Conservation (phyloP, 2,329 filamentous ascomycete species). For the Rhinocladiella mackenziei region DNA sequence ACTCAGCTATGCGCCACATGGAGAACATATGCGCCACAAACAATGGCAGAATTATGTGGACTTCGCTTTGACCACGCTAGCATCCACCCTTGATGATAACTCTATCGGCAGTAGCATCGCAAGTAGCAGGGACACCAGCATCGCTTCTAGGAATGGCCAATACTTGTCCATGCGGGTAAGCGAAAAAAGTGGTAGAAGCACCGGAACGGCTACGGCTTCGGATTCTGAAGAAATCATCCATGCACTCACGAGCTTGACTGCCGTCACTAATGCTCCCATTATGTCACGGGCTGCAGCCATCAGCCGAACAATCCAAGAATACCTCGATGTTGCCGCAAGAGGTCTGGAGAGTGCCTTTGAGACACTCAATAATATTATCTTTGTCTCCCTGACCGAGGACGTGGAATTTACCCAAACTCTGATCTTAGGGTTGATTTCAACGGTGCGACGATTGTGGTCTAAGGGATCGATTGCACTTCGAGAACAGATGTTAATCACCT, state of each 20-base stretch:
- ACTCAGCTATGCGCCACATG: constrained; percentile 68
- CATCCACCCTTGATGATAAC: constrained; percentile 14
- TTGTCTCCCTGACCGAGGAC: constrained; percentile 64
- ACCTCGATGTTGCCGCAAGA: constrained; percentile 13
- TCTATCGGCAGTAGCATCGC: neutral
- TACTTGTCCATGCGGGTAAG: constrained; percentile 20
- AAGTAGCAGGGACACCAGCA: constrained; percentile 34
- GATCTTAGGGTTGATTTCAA: constrained; percentile 60
- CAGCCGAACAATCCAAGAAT: constrained; percentile 15
- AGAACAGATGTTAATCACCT: constrained; percentile 71
- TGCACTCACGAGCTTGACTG: constrained; percentile 22
- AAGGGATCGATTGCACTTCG: constrained; percentile 63
- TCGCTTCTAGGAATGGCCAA: constrained; percentile 42
- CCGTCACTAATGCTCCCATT: constrained; percentile 22
- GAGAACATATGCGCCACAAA: constrained; percentile 68
- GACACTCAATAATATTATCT: constrained; percentile 67
- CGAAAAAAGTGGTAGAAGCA: constrained; percentile 13
- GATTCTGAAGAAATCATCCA: constrained; percentile 23
- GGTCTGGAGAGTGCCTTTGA: constrained; percentile 70
- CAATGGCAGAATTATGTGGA: constrained; percentile 66
- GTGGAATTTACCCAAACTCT: constrained; percentile 58
- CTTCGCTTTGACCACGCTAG: constrained; percentile 66
- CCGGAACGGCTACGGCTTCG: constrained; percentile 10
- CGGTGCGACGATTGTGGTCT: constrained; percentile 71
- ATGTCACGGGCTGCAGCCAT: constrained; percentile 21